Evolutionary conservation across 169 alveolate species (phyloP).

Genomic region (Blepharisma undulans): DNA sequence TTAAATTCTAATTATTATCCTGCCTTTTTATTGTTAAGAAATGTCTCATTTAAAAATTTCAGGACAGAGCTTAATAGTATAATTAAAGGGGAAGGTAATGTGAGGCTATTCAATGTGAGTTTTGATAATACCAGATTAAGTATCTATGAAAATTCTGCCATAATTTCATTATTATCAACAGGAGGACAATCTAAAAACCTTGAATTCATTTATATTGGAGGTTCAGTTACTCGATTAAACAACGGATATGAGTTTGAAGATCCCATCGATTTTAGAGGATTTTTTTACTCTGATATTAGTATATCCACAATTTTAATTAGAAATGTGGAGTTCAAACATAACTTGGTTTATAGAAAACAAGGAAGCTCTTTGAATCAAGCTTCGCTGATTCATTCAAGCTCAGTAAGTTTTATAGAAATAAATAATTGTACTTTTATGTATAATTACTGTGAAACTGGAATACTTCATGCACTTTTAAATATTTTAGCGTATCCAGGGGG

Average conservation of each 20-base stretch:
- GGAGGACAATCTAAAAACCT: not conserved
- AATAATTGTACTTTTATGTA: not conserved
- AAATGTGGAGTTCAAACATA: not conserved
- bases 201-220: not conserved
- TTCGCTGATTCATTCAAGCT: not conserved
- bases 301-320: not conserved
- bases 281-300: not conserved
- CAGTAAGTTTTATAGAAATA: not conserved
- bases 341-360: not conserved
- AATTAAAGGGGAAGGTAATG: not conserved
- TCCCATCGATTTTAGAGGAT: not conserved
- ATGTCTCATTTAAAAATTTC: not conserved
- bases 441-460: not conserved
- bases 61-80: not conserved
- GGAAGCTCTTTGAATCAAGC: not conserved
- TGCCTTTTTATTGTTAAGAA: not conserved
- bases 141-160: not conserved
- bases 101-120: not conserved
- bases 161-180: not conserved
- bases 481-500: not conserved
- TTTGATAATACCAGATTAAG: not conserved
- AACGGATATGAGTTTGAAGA: not conserved
- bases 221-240: not conserved
- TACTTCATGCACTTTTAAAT: not conserved
- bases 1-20: not conserved